Conservation (phyloP, 495 filamentous ascomycete genomes). For the Niebla homalea region DNA sequence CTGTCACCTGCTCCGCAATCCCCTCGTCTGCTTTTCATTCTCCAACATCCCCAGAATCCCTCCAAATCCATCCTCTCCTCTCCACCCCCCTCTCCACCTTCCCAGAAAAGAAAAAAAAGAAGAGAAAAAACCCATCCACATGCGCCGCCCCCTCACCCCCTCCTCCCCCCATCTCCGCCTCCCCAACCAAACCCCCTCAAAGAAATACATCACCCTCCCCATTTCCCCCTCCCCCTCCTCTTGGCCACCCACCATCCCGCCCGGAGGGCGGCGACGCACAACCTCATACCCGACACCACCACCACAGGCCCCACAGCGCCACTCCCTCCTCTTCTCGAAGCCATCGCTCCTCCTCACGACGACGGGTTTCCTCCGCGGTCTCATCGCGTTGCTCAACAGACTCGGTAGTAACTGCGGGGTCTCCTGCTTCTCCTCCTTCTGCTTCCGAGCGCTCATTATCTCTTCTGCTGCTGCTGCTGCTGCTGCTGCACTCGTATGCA, state of each 20-base stretch:
- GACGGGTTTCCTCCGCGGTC: constrained; percentile 31
- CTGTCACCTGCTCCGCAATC: background rate
- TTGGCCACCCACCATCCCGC: constrained; percentile 13
- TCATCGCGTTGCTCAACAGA: constrained; percentile 8
- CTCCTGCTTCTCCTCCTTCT: background rate
- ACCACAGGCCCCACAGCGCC: constrained; percentile 50
- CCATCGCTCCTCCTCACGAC: constrained; percentile 52
- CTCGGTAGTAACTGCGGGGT: background rate
- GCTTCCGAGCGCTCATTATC: background rate
- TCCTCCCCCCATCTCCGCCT: constrained; percentile 27
- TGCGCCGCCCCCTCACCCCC: constrained; percentile 17
- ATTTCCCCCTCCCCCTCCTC: constrained; percentile 8
- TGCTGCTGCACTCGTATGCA: constrained; percentile 2
- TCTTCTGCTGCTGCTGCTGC: background rate
- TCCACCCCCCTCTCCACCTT: constrained; percentile 9
- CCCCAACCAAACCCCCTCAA: constrained; percentile 43
- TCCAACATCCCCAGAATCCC: background rate
- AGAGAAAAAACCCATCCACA: background rate
- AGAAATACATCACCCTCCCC: constrained; percentile 43
- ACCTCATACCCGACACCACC: constrained; percentile 48
- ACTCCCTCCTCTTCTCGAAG: constrained; percentile 54
- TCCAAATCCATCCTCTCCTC: constrained; percentile 22
- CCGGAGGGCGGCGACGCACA: background rate
- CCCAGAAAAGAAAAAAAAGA: no score
- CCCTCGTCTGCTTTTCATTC: background rate